A percentile compares a stretch with the other conserved stretches of the same genome.
Evolutionary conservation across 441 rosid genomes (phyloP).

Genomic region (Populus hybrid): DNA sequence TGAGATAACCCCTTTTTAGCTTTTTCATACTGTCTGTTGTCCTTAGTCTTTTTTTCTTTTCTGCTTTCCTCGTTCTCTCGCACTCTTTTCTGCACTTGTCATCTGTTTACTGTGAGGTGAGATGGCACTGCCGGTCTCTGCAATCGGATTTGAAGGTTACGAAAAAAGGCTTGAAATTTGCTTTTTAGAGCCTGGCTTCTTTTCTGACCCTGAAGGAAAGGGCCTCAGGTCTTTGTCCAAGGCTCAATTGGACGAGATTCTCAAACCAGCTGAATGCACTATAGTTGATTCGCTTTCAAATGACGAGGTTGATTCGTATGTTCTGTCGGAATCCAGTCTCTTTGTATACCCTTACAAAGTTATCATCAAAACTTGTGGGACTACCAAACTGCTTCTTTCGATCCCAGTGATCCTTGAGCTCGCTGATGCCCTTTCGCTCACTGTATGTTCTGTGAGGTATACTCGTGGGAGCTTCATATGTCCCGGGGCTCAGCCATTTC

Average conservation of each 20-base stretch:
- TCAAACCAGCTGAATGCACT: slow-evolving; percentile 75
- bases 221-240: slow-evolving; percentile 57
- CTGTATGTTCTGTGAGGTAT: slow-evolving; percentile 49
- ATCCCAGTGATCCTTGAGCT: slow-evolving; percentile 57
- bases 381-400: slow-evolving; percentile 66
- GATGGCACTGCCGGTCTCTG: slow-evolving; percentile 40
- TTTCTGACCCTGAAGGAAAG: slow-evolving; percentile 53
- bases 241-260: slow-evolving; percentile 58
- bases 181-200: slow-evolving; percentile 39
- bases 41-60: slow-evolving; percentile 11
- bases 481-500: slow-evolving; percentile 65
- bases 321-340: slow-evolving; percentile 81
- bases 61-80: slow-evolving; percentile 26
- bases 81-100: neutral
- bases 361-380: slow-evolving; percentile 84
- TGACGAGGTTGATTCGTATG: slow-evolving; percentile 58
- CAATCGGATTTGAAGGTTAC: slow-evolving; percentile 80
- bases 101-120: slow-evolving; percentile 25
- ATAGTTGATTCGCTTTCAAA: slow-evolving; percentile 68
- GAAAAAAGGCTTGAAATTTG: slow-evolving; percentile 79
- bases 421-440: slow-evolving; percentile 48
- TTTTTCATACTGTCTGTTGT: neutral
- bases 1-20: neutral
- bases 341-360: slow-evolving; percentile 72
- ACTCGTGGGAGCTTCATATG: slow-evolving; percentile 68